Conservation (phyloP, 768 basidiomycete species). For the Botryobasidium botryosum region DNA sequence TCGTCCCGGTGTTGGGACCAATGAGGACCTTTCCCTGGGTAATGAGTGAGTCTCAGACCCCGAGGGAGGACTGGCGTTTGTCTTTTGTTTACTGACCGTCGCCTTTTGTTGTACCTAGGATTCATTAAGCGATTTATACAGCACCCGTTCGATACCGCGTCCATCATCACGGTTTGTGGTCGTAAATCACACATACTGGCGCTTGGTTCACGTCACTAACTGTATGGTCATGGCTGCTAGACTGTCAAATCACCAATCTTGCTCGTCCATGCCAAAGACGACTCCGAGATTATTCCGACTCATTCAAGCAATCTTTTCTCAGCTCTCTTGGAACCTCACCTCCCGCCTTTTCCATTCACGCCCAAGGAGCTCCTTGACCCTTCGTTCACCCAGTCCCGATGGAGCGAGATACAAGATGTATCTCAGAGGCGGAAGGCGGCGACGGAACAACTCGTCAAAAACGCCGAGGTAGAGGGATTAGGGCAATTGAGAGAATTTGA, state of each 20-base stretch:
- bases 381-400: slow-evolving; percentile 25
- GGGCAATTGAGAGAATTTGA: slow-evolving; percentile 30
- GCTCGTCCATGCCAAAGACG: slow-evolving; percentile 58
- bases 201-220: slow-evolving; percentile 1
- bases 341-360: slow-evolving; percentile 33
- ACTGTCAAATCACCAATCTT: slow-evolving; percentile 49
- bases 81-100: neutral
- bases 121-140: slow-evolving; percentile 35
- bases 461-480: slow-evolving; percentile 26
- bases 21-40: slow-evolving; percentile 44
- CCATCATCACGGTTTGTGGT: slow-evolving; percentile 34
- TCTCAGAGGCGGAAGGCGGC: slow-evolving; percentile 25
- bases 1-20: slow-evolving; percentile 57
- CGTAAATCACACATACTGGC: neutral
- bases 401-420: slow-evolving; percentile 17
- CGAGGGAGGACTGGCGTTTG: slow-evolving; percentile 2
- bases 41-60: slow-evolving; percentile 33
- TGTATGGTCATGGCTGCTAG: slow-evolving; percentile 21
- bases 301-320: slow-evolving; percentile 58
- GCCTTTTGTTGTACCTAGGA: too few relatives aligned
- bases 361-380: slow-evolving; percentile 17
- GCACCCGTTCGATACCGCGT: slow-evolving; percentile 46
- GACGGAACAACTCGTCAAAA: slow-evolving; percentile 20
- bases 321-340: slow-evolving; percentile 41
- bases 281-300: slow-evolving; percentile 50